phyloP scores from a whole-genome alignment of 805 yeast species.

The Kregervanrija delftensis region DNA sequence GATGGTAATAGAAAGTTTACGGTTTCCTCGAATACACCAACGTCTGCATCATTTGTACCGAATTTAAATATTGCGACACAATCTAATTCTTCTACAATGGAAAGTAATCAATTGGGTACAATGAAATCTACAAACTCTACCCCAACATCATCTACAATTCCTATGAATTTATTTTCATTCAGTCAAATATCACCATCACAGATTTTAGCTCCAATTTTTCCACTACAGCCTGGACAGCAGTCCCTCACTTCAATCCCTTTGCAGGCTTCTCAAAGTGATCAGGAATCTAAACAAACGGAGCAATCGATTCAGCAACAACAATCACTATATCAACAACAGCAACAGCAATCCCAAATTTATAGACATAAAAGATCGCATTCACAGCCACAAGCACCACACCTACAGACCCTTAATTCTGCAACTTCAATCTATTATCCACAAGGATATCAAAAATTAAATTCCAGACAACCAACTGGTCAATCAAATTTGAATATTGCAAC shows the following conservation, averaged over 20 bases:
- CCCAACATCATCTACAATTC: constrained; percentile 22
- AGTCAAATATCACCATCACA: constrained; percentile 24
- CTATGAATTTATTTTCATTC: constrained; percentile 21
- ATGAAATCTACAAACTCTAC: constrained; percentile 12
- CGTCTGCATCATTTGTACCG: constrained; percentile 2
- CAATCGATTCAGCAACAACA: not conserved
- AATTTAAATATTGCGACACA: constrained; percentile 4
- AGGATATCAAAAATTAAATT: constrained; percentile 13
- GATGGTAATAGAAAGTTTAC: constrained; percentile 1
- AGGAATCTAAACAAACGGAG: too few species aligned
- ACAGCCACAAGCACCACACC: constrained; percentile 1
- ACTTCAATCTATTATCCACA: constrained; percentile 10
- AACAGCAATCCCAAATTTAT: constrained; percentile 1
- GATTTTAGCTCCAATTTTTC: constrained; percentile 4
- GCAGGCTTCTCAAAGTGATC: too few species aligned
- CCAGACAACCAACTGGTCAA: constrained; percentile 4
- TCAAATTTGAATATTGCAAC: not conserved
- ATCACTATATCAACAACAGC: not conserved
- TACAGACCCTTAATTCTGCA: constrained; percentile 13
- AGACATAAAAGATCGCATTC: not conserved
- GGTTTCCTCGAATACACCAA: constrained; percentile 1
- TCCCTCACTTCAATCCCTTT: too few species aligned
- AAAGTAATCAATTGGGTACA: too few species aligned
- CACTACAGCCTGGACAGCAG: not conserved
- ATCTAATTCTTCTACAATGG: too few species aligned